Evolutionary conservation across 805 yeast genomes (phyloP), one percentile per base, ranked within the genome.

Genomic region (Candida schatavii): DNA sequence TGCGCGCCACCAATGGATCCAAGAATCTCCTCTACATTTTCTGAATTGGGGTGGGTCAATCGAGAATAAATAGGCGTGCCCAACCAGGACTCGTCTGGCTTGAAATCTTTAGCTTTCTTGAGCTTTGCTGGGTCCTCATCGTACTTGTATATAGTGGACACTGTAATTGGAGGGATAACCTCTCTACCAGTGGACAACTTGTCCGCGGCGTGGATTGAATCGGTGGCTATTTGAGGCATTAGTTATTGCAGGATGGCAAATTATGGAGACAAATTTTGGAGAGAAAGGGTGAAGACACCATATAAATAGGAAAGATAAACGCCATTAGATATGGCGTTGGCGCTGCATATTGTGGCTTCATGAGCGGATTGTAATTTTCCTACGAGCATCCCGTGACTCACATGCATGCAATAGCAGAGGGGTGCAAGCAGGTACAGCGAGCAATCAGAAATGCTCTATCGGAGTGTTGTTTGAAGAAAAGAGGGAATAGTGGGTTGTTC

Each of bases 101-200:
- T 46, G 14, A 46, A 26, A 31, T 61, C 64, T 3, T 46, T 47
- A 3, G 76, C 74, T 5, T 80, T 72, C 11, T 66, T 55, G 35
- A 86, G 68, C 19, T 80, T 66, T 0, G 57, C 68, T 1, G 90
- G 88, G 46, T 85, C 75, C 2, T 70, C 58, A 22, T 76, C 62
- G 61, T 89, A 90, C 41, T 78, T 72, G 61, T 69, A 89, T 1
- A 96, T 90, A 1, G 97, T 85, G 2, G 93, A 62, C 3, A 87
- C 83, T 47, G 85, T 86, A 45, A 90, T 82, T 19, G 97, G 95
- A 5, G 91, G 82, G 1, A 83, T 81, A 31, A 84, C 83, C 52
- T 85, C 90, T 0, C 75, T 55, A 4, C 80, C 85, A 47, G 85
- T 65, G 45, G 72, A 66, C 25, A 70, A 55, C 3, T 61, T 65